Percentiles rank a stretch among this genome's conserved stretches.
These are phyloP conservation scores for Trebouxiophyceae sp. DNA, from an alignment of 163 green algal species.

Conservation along the genomic window DNA sequence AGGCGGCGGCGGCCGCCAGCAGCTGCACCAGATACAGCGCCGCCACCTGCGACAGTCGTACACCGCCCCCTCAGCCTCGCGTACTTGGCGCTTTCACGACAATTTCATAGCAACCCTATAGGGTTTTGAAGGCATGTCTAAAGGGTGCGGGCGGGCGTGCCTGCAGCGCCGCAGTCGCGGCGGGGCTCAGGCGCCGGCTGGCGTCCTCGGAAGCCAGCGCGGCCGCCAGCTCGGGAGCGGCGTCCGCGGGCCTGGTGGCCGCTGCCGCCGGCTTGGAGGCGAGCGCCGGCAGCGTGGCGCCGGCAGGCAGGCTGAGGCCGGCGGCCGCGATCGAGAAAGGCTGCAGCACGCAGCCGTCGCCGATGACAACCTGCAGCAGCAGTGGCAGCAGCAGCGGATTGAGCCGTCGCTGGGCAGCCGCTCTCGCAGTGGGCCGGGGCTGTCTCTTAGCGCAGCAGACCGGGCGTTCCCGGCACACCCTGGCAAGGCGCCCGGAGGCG, in stretches of 20 bases:
- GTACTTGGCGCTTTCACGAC: neutral
- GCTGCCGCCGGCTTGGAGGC: neutral
- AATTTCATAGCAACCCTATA: neutral
- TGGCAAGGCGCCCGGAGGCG: no score
- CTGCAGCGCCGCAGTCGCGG: neutral
- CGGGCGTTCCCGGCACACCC: no score
- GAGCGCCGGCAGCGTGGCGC: neutral
- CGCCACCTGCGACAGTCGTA: neutral
- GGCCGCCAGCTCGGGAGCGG: neutral
- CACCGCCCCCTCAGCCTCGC: neutral
- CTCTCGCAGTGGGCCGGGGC: no score
- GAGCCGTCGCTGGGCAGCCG: no score
- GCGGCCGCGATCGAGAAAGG: neutral
- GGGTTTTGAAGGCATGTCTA: neutral
- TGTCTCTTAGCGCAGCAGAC: no score
- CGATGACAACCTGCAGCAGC: conserved; percentile 1
- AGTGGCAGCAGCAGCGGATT: neutral
- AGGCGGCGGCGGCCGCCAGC: neutral
- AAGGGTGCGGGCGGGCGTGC: neutral
- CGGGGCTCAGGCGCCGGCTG: neutral
- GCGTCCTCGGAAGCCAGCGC: neutral
- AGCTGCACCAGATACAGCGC: neutral
- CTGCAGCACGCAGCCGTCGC: neutral
- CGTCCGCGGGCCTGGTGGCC: neutral
- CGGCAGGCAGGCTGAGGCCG: neutral